phyloP scores from a whole-genome alignment of 495 filamentous ascomycete genomes.

The Aspergillus steynii region DNA sequence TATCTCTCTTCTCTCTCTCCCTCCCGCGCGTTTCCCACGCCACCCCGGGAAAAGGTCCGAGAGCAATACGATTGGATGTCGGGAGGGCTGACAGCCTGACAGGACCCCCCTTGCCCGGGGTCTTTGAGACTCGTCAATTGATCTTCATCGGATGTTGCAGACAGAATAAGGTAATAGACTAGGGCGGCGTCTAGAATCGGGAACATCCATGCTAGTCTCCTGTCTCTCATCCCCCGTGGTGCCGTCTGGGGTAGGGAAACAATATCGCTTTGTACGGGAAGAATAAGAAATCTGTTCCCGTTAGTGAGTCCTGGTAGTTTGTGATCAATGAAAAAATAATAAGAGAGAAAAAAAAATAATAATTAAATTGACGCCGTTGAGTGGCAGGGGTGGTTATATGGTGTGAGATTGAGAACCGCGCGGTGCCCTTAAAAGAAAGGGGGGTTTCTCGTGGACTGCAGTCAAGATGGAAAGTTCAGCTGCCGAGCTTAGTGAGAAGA shows the following conservation, averaged over 20 bases:
- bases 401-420: background rate
- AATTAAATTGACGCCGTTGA: background rate
- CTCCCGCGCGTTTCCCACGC: background rate
- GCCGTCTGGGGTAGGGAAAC: conserved; percentile 10
- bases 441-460: background rate
- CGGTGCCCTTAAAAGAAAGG: background rate
- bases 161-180: background rate
- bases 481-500: background rate
- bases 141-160: background rate
- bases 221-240: conserved; percentile 7
- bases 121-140: background rate
- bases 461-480: background rate
- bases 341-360: background rate
- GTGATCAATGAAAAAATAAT: background rate
- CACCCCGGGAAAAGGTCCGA: background rate
- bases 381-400: background rate
- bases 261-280: conserved; percentile 12
- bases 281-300: conserved; percentile 10
- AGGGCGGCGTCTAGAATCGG: background rate
- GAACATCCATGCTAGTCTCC: conserved; percentile 13
- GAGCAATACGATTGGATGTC: background rate
- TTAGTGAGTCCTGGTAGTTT: conserved; percentile 4
- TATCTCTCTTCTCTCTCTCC: background rate
- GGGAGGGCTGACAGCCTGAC: background rate
- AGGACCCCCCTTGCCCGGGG: background rate